phyloP scores from a whole-genome alignment of 257 asterid genomes.

The Nicotiana knightiana region DNA sequence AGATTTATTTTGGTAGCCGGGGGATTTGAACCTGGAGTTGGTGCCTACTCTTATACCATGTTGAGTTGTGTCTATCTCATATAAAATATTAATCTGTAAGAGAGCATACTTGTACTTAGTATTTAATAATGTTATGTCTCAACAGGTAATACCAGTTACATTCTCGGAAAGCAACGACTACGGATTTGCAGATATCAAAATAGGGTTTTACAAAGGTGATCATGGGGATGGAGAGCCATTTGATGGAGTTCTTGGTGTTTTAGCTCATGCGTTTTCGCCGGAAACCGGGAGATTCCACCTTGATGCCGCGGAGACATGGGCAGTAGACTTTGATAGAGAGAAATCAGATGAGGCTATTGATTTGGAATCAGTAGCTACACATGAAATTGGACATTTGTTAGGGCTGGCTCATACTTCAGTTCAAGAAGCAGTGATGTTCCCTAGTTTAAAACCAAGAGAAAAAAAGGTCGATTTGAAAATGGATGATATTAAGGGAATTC shows the following conservation, averaged over 20 bases:
- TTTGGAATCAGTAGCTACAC: constrained; percentile 88
- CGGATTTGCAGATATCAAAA: constrained; percentile 54
- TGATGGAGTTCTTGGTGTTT: constrained; percentile 71
- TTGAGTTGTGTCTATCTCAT: neutral
- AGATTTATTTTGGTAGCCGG: neutral
- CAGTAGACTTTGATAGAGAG: constrained; percentile 55
- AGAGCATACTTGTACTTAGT: neutral
- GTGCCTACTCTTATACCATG: neutral
- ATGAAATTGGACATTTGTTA: constrained; percentile 80
- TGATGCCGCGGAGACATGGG: constrained; percentile 89
- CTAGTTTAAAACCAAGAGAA: constrained; percentile 61
- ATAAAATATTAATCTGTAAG: neutral
- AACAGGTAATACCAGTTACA: constrained; percentile 28
- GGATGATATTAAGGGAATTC: constrained; percentile 71
- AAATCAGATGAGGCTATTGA: constrained; percentile 57
- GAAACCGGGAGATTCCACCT: constrained; percentile 80
- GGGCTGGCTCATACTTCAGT: constrained; percentile 61
- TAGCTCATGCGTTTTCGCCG: constrained; percentile 87
- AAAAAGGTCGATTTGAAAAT: constrained; percentile 48
- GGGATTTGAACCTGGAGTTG: neutral
- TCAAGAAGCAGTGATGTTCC: constrained; percentile 78
- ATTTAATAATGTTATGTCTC: neutral
- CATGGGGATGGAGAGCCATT: constrained; percentile 90
- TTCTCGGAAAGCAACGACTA: constrained; percentile 55
- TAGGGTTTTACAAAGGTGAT: constrained; percentile 67